Percentiles rank a stretch among this genome's conserved stretches.
Conservation (phyloP, 1,284 basidiomycete species). For the Sanghuangporus baumii region DNA sequence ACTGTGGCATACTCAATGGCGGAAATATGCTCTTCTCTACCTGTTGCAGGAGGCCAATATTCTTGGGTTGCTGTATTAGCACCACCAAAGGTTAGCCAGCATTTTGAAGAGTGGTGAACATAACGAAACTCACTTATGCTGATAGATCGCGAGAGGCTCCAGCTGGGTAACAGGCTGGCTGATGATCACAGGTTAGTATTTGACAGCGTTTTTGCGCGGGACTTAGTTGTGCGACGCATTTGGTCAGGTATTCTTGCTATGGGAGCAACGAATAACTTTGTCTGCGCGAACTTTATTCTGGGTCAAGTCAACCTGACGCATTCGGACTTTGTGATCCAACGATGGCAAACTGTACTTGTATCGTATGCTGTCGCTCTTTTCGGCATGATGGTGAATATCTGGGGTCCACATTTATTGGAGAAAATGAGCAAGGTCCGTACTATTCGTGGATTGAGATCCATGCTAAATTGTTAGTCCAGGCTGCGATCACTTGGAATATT, state of each 20-base stretch:
- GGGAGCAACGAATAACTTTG: constrained; percentile 18
- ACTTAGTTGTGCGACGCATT: neutral
- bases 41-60: constrained; percentile 16
- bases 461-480: neutral
- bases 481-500: constrained; percentile 16
- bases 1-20: constrained; percentile 18
- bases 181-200: constrained; percentile 12
- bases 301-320: constrained; percentile 16
- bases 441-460: neutral
- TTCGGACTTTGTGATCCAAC: constrained; percentile 15
- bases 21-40: constrained; percentile 14
- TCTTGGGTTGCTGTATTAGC: constrained; percentile 16
- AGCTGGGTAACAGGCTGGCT: constrained; percentile 18
- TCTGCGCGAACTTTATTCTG: constrained; percentile 16
- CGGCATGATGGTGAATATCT: constrained; percentile 8
- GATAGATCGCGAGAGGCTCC: constrained; percentile 10
- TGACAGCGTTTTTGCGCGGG: neutral
- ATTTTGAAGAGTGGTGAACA: neutral
- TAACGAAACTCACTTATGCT: neutral
- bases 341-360: constrained; percentile 15
- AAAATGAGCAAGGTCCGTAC: constrained; percentile 11
- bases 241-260: constrained; percentile 15
- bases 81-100: constrained; percentile 6
- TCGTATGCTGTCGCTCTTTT: constrained; percentile 14
- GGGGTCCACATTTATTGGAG: constrained; percentile 13